A percentile compares a stretch with the other conserved stretches of the same genome.
Evolutionary conservation across 1,139 yeast genomes (phyloP).

Genomic region (Debaryomyces sp.): DNA sequence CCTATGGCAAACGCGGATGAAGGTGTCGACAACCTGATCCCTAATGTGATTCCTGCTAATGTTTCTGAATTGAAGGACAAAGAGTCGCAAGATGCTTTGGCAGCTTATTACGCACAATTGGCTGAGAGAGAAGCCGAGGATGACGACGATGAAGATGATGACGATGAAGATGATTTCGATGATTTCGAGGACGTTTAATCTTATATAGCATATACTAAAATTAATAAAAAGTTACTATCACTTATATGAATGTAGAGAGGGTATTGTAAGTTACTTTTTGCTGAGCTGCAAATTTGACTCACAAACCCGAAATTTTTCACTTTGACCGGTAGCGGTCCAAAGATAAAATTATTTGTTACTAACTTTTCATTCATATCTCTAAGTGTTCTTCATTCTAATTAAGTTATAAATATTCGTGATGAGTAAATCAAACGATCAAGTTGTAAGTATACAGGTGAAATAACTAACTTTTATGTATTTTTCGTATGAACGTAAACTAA

Average conservation of each 20-base stretch:
- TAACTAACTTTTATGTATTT: background rate
- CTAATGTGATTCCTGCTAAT: conserved; percentile 10
- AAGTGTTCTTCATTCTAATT: background rate
- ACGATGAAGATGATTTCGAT: conserved; percentile 47
- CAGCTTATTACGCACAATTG: conserved; percentile 75
- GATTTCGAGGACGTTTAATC: conserved; percentile 48
- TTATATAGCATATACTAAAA: conserved; percentile 1
- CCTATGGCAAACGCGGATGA: background rate
- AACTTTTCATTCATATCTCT: background rate
- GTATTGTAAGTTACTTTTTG: background rate
- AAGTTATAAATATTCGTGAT: background rate
- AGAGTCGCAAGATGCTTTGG: conserved; percentile 76
- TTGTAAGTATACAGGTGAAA: background rate
- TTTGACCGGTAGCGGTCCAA: conserved; percentile 5
- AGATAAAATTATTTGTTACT: background rate
- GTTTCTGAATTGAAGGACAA: conserved; percentile 49
- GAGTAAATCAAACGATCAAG: background rate
- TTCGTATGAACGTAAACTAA: conserved; percentile 1
- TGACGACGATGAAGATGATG: conserved; percentile 65
- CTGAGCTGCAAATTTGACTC: conserved; percentile 3
- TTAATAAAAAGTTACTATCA: background rate
- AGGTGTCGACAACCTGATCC: background rate
- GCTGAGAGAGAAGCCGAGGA: conserved; percentile 65
- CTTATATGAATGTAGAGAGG: background rate
- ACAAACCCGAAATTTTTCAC: conserved; percentile 4